Evolutionary conservation across 192 early-diverging fungal species (phyloP), one percentile per base, ranked within the genome.

Genomic region (Podila clonocystis): DNA sequence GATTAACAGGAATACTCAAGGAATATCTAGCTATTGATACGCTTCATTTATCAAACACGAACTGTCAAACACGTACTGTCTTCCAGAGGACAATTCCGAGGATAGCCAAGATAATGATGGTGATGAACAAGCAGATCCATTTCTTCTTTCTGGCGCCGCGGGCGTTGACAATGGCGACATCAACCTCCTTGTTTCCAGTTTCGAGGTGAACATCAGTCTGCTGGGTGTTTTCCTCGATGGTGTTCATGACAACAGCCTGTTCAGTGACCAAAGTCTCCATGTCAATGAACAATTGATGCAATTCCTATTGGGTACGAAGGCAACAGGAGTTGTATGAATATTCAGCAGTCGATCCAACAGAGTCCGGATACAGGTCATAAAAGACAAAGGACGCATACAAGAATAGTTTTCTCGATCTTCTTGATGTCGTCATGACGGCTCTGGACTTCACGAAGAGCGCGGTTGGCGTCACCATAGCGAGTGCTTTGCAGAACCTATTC

Each of bases 211-310:
- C 79, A 5, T 88, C 86, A 4, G 89, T 86, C 57, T 91, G 85
- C 7, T 87, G 72, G 0, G 91, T 85, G 72, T 94, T 85, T 11
- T 82, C 74, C 76, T 94, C 94, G 28, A 96, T 93, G 45, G 91
- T 84, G 55, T 91, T 86, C 36, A 97, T 72, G 48, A 90, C 71
- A 41, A 94, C 91, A 33, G 89, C 95, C 69, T 96, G 95, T 1
- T 89, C 87, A 36, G 88, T 87, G 0, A 96, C 92, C 28, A 96
- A 82, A 34, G 95, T 93, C 38, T 94, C 87, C 94, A 97, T 95
- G 70, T 97, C 95, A 41, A 93, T 90, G 65, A 96, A 97, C 34
- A 97, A 82, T 86, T 95, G 91, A 83, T 95, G 94, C 52, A 97
- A 83, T 88, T 97, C 95, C 89, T 93, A 83, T 33, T 57, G 22